Evolutionary conservation across 2,329 filamentous ascomycete species (phyloP), one percentile per base, ranked within the genome.

Genomic region (Grosmannia clavigera): DNA sequence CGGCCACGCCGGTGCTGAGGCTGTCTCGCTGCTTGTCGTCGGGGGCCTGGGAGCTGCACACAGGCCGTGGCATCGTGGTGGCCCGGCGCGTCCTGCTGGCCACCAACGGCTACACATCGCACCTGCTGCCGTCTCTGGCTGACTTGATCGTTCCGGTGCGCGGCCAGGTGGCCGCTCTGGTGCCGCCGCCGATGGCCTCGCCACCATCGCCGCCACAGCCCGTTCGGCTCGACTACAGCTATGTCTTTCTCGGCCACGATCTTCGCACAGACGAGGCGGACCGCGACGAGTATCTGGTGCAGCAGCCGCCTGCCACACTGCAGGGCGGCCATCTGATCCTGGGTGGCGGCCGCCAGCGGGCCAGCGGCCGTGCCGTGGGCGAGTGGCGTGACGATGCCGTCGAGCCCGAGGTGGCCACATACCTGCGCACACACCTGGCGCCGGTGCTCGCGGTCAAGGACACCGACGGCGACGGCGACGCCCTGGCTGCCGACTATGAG

Each of bases 101-200:
- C 5, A 92, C 87, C 0, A 96, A 96, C 68, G 92, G 78, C 3
- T 95, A 95, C 71, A 92, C 90, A 0, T 89, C 88, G 1, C 79
- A 85, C 62, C 77, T 96, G 4, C 74, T 92, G 1, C 88, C 88
- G 0, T 69, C 75, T 40, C 86, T 92, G 65, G 76, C 81, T 10
- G 82, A 85, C 64, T 77, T 91, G 10, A 87, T 95, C 63, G 82
- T 92, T 2, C 92, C 92, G 0, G 84, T 88, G 2, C 78, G 88
- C 29, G 90, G 88, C 1, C 84, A 92, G 68, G 83, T 92, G 73
- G 81, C 80, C 51, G 81, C 86, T 0, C 77, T 92, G 25, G 66
- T 78, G 3, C 86, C 86, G 5, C 83, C 61, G 48, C 25, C 86
- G 0, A 76, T 92, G 25, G 66, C 78, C 3, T 85, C 86, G 5